Evolutionary conservation across 1,284 basidiomycete species (phyloP), one percentile per base, ranked within the genome.

Genomic region (Naganishia liquefaciens): DNA sequence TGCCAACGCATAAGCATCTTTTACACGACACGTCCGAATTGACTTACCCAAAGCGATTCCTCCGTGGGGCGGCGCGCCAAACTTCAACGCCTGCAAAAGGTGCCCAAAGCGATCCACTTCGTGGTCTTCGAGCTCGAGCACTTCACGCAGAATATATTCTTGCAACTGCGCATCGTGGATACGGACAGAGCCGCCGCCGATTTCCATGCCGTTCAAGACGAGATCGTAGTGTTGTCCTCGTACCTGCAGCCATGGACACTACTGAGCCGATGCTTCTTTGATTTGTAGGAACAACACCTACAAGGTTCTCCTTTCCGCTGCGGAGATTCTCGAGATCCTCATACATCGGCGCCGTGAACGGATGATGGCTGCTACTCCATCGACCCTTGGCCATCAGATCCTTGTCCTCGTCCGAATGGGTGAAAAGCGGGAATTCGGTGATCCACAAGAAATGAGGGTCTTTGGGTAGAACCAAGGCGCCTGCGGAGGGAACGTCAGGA

Each of bases 141-240:
- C 81, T 43, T 90, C 78, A 37, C 82, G 81, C 77, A 98, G 88
- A 63, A 97, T 87, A 73, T 86, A 82, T 68, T 91, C 87, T 75
- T 98, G 93, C 84, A 96, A 86, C 39, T 74, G 76, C 1, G 89
- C 85, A 76, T 95, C 91, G 75, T 98, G 93, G 44, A 98, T 86
- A 71, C 93, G 86, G 64, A 98, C 93, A 37, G 89, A 91, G 13
- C 93, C 93, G 33, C 93, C 93, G 28, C 92, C 93, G 69, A 98
- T 89, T 80, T 98, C 93, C 65, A 88, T 85, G 2, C 93, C 94
- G 76, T 97, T 91, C 66, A 97, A 78, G n/a, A 98, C 93, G 49
- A 98, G 87, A 80, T 98, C 93, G 75, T 97, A 98, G 79, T 97
- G 94, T 77, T 98, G 93, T 2, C 93, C 93, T 54, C 91, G 86